Base-by-base conservation (phyloP, 2,329 filamentous ascomycete genomes). In the Ophiocordyceps camponoti-floridani region DNA sequence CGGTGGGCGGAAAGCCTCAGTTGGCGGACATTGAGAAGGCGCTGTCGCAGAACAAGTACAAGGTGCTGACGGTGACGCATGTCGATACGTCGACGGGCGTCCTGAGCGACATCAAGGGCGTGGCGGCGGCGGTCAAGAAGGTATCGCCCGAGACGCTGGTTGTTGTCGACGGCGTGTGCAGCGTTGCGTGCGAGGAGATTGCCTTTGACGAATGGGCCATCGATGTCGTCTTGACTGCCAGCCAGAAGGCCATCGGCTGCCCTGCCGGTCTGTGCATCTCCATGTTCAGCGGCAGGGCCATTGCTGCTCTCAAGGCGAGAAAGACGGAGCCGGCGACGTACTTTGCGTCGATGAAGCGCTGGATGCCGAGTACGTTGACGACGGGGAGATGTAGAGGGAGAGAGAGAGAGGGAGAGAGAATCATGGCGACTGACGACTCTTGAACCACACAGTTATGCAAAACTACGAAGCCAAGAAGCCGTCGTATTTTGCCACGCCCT, bases 391-490 rank as follows among this genome's bases (percentile, higher is more conserved):
- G n/a, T n/a, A n/a, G n/a, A n/a, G n/a, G n/a, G 10, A 38, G 23
- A 23, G 23, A 23, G 23, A 23, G 23, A 23, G 23, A 23, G 23
- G 5, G 23, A 23, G 23, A 23, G 23, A 23, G 23, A 23, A 14
- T 16, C 11, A 9, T 18, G 35, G 11, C 35, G 35, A 19, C 47
- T 50, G 40, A 49, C 38, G 38, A 18, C 11, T 14, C 13, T 16
- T 13, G 18, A 4, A 10, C 12, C 11, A 12, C 26, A 23, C 26
- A 84, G 82, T 98, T 64, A 96, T 98, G 89, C 79, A 91, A 68
- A 96, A 95, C 68, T 98, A 98, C 65, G 91, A 98, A 68, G 85
- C 86, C 51, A 86, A 88, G 70, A 98, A 96, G 69, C 78, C 91
- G 35, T 94, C 87, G 2, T 98, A 98, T 71, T 98, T 98, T 58